These are phyloP conservation scores for Phytophthora podocarpi DNA, from an alignment of 352 stramenopile species.

Conservation along the genomic window DNA sequence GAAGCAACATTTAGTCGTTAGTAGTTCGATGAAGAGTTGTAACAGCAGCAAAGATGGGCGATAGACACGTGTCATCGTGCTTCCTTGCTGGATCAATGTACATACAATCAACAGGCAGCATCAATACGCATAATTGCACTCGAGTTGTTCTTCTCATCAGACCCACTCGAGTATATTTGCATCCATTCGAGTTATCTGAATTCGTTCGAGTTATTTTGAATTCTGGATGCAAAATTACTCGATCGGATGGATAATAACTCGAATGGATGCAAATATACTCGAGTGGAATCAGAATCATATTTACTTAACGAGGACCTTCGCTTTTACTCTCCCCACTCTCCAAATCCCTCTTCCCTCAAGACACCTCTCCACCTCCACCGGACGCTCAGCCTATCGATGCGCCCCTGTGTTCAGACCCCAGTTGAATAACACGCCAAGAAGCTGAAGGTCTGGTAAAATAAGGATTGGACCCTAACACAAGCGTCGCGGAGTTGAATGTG, in stretches of 20 bases:
- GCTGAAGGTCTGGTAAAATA: too few species aligned
- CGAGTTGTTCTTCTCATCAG: too few species aligned
- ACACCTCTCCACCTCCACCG: too few species aligned
- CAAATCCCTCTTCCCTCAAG: too few species aligned
- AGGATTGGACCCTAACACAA: background rate
- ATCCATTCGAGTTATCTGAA: background rate
- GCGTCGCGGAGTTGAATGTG: background rate
- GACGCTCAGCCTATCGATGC: background rate
- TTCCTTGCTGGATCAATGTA: too few species aligned
- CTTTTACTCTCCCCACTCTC: background rate
- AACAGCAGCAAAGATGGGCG: background rate
- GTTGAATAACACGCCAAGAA: background rate
- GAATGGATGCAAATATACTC: background rate
- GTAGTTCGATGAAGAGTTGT: too few species aligned
- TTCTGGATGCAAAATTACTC: background rate
- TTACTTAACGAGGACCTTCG: background rate
- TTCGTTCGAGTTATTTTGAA: background rate
- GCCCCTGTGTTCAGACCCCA: background rate
- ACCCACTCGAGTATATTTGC: too few species aligned
- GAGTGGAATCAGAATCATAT: background rate
- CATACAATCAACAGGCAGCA: too few species aligned
- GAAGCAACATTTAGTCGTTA: background rate
- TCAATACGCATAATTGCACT: too few species aligned
- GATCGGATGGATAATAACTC: background rate
- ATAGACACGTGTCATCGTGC: too few species aligned